Evolutionary conservation across 2,329 filamentous ascomycete genomes (phyloP).

Genomic region (Colletotrichum neosansevieriae): DNA sequence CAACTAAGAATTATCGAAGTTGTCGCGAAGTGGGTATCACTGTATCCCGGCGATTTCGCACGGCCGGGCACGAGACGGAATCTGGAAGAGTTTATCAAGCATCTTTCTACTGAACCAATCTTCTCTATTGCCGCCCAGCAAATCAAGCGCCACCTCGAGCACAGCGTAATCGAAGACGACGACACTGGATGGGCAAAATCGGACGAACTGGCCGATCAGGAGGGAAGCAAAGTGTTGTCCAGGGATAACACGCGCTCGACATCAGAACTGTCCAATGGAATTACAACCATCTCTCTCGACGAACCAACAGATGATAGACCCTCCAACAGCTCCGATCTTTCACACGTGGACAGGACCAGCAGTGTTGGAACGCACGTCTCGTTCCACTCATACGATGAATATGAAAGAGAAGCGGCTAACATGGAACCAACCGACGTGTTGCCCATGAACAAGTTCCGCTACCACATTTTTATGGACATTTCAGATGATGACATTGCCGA

Average conservation of each 20-base stretch:
- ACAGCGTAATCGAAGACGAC: conserved; percentile 83
- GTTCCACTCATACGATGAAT: conserved; percentile 79
- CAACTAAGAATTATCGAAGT: conserved; percentile 88
- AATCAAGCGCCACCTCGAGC: conserved; percentile 82
- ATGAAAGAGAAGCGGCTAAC: conserved; percentile 80
- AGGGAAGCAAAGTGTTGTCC: conserved; percentile 50
- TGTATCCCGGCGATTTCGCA: conserved; percentile 94
- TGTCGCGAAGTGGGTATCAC: conserved; percentile 87
- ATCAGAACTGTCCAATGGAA: conserved; percentile 57
- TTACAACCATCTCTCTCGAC: conserved; percentile 63
- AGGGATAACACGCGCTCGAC: conserved; percentile 43
- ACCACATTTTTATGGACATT: conserved; percentile 90
- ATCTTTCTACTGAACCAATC: conserved; percentile 81
- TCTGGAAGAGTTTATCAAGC: conserved; percentile 79
- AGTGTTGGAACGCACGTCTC: conserved; percentile 61
- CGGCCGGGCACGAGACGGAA: conserved; percentile 78
- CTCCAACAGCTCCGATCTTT: conserved; percentile 60
- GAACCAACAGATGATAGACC: conserved; percentile 58
- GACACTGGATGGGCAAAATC: conserved; percentile 92
- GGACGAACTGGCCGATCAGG: conserved; percentile 66
- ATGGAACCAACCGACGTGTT: conserved; percentile 78
- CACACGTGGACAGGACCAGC: conserved; percentile 54
- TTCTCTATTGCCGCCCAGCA: conserved; percentile 89
- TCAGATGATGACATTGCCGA: conserved; percentile 87
- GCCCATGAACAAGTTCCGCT: conserved; percentile 85